A percentile compares a stretch with the other conserved stretches of the same genome.
Conservation (phyloP, 768 basidiomycete species). For the Mycena polygramma region DNA sequence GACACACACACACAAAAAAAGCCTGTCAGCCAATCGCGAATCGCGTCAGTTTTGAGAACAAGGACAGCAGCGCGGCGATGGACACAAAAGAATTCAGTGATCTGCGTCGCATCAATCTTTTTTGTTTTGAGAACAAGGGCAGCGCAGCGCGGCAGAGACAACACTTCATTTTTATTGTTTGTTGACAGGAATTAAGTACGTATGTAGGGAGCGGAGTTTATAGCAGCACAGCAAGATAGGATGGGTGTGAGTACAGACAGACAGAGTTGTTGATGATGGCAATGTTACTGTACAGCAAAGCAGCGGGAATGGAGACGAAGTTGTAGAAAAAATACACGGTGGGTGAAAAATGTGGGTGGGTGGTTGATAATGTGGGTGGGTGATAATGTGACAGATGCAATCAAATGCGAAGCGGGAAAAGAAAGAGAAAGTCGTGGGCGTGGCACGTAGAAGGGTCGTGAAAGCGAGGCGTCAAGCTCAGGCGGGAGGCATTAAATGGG, state of each 20-base stretch:
- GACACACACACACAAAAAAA: no score
- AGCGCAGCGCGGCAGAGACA: no score
- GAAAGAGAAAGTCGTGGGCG: background rate
- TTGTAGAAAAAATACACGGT: slow-evolving; percentile 27
- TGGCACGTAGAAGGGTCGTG: background rate
- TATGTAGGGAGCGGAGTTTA: background rate
- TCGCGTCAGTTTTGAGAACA: no score
- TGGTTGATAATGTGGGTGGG: no score
- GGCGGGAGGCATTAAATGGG: slow-evolving; percentile 19
- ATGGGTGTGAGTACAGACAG: background rate
- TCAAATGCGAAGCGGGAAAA: background rate
- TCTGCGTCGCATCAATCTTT: slow-evolving; percentile 1
- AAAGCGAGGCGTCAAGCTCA: slow-evolving; percentile 10
- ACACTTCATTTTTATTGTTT: slow-evolving; percentile 1
- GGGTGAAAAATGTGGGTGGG: background rate
- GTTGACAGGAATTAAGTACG: background rate
- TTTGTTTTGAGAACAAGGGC: slow-evolving; percentile 18
- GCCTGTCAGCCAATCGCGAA: no score
- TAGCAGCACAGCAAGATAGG: slow-evolving; percentile 1
- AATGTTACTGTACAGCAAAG: slow-evolving; percentile 20
- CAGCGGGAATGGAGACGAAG: slow-evolving; percentile 3
- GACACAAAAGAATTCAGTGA: background rate
- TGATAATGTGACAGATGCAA: slow-evolving; percentile 20
- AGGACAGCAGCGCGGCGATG: background rate
- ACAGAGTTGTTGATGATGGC: background rate